Percentiles rank a stretch among this genome's conserved stretches.
Evolutionary conservation across 371 early-diverging fungal genomes (phyloP).

Genomic region (Mucor ambiguus): DNA sequence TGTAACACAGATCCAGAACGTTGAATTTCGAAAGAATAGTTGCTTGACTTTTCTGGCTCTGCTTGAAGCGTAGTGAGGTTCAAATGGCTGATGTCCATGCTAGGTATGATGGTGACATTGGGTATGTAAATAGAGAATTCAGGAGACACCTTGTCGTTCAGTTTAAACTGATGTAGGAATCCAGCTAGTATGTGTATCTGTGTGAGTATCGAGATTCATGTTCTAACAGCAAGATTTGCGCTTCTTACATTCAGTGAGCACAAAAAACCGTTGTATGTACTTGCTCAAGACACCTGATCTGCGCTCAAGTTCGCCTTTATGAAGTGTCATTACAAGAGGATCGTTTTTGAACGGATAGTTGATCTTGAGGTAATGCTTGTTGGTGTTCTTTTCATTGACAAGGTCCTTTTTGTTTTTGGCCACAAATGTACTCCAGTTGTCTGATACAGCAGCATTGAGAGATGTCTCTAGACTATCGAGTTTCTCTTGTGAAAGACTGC

Average conservation of each 20-base stretch:
- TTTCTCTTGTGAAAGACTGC: conserved; percentile 16
- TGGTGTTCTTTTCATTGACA: conserved; percentile 32
- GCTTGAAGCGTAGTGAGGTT: background rate
- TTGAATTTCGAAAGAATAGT: conserved; percentile 21
- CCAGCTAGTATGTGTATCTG: conserved; percentile 25
- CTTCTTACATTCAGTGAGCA: conserved; percentile 38
- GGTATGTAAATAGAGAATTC: conserved; percentile 42
- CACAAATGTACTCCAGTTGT: conserved; percentile 27
- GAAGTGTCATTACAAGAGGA: conserved; percentile 40
- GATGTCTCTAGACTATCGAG: conserved; percentile 15
- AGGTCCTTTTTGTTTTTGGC: conserved; percentile 37
- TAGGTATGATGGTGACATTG: conserved; percentile 19
- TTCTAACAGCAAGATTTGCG: background rate
- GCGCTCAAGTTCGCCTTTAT: conserved; percentile 40
- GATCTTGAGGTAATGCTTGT: conserved; percentile 40
- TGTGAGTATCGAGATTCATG: background rate
- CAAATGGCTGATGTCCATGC: conserved; percentile 2
- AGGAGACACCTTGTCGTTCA: conserved; percentile 40
- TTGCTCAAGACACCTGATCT: conserved; percentile 38
- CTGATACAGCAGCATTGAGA: conserved; percentile 20
- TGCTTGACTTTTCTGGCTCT: background rate
- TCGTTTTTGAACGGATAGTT: conserved; percentile 43
- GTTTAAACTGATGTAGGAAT: conserved; percentile 42
- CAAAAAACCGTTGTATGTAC: conserved; percentile 33
- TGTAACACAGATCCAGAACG: conserved; percentile 17